phyloP scores from a whole-genome alignment of 2,329 filamentous ascomycete genomes.

The Ploettnerulaceae sp. region DNA sequence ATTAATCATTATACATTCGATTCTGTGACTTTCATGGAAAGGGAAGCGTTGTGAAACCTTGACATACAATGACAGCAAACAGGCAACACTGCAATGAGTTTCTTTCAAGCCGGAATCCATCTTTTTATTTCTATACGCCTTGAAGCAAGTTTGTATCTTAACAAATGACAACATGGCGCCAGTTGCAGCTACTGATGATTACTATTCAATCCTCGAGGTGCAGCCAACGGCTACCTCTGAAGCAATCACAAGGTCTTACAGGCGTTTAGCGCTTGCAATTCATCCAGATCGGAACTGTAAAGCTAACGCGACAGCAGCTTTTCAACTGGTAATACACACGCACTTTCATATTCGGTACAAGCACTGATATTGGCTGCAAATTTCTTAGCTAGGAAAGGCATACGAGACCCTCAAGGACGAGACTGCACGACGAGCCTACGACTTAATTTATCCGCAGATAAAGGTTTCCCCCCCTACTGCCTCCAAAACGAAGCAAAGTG shows the following conservation, averaged over 20 bases:
- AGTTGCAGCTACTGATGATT: conserved; percentile 31
- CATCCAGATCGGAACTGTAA: conserved; percentile 35
- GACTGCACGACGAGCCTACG: conserved; percentile 32
- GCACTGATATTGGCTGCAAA: no score
- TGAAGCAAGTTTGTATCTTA: no score
- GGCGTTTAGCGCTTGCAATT: conserved; percentile 34
- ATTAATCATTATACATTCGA: no score
- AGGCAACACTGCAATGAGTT: conserved; percentile 4
- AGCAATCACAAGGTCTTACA: conserved; percentile 33
- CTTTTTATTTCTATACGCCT: no score
- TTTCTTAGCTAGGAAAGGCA: conserved; percentile 35
- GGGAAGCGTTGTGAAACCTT: conserved; percentile 12
- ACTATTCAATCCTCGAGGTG: conserved; percentile 34
- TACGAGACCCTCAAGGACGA: conserved; percentile 37
- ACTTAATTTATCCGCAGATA: conserved; percentile 30
- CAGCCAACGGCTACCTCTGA: conserved; percentile 28
- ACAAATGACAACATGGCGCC: conserved; percentile 31
- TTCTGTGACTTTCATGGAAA: conserved; percentile 10
- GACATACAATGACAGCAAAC: conserved; percentile 10
- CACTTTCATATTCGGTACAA: no score
- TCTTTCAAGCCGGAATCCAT: no score
- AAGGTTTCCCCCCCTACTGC: conserved; percentile 1
- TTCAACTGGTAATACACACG: conserved; percentile 31
- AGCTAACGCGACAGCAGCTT: conserved; percentile 33
- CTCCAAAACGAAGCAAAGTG: conserved; percentile 12